phyloP scores from a whole-genome alignment of 2,329 filamentous ascomycete genomes.

The Cladophialophora psammophila region DNA sequence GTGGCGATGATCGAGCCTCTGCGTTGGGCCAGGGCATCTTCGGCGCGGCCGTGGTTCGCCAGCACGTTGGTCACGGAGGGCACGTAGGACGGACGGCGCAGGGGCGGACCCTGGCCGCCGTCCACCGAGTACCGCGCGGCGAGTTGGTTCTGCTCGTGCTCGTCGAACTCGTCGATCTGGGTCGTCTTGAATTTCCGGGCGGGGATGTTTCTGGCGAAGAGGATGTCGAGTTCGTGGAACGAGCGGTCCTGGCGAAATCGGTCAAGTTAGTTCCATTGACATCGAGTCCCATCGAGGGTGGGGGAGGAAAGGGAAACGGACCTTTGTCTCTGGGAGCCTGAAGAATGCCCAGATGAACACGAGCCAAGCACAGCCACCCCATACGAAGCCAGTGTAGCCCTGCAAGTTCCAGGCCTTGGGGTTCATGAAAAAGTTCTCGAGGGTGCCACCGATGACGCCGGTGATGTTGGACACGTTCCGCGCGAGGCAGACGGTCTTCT shows the following conservation, averaged over 20 bases:
- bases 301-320: slow-evolving; percentile 46
- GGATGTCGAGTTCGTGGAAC: slow-evolving; percentile 33
- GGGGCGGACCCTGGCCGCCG: neutral
- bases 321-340: slow-evolving; percentile 45
- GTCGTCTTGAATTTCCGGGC: slow-evolving; percentile 32
- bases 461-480: slow-evolving; percentile 57
- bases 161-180: slow-evolving; percentile 30
- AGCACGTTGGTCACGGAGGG: slow-evolving; percentile 25
- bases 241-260: slow-evolving; percentile 12
- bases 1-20: slow-evolving; percentile 5
- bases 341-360: slow-evolving; percentile 47
- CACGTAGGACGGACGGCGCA: slow-evolving; percentile 24
- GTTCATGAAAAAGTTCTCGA: slow-evolving; percentile 43
- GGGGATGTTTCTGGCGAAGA: slow-evolving; percentile 31
- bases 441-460: slow-evolving; percentile 52
- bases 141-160: slow-evolving; percentile 29
- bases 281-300: neutral
- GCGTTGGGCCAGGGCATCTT: slow-evolving; percentile 28
- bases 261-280: neutral
- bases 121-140: slow-evolving; percentile 22
- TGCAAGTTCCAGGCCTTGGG: slow-evolving; percentile 48
- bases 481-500: slow-evolving; percentile 63
- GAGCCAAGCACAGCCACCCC: slow-evolving; percentile 50
- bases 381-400: slow-evolving; percentile 50
- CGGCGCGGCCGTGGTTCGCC: slow-evolving; percentile 22